Conservation (phyloP, 192 early-diverging fungal genomes). For the Rhizophagus clarus region DNA sequence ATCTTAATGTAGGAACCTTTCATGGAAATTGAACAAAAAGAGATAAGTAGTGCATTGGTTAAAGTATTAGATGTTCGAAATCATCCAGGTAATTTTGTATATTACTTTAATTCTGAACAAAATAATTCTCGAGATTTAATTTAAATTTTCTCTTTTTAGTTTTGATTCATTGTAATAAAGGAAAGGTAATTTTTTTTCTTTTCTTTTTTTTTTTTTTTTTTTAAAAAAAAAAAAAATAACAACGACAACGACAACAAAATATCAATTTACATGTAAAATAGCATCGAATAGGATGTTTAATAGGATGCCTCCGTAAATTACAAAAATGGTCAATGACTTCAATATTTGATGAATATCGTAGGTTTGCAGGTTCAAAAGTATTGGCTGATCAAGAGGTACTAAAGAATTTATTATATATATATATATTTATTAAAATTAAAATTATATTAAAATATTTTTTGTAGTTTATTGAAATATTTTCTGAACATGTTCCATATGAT, state of each 20-base stretch:
- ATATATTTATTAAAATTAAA: neutral
- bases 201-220: too few species aligned
- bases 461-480: constrained; percentile 61
- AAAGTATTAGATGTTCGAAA: constrained; percentile 55
- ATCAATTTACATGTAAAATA: constrained; percentile 31
- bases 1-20: constrained; percentile 57
- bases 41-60: constrained; percentile 54
- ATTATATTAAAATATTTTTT: neutral
- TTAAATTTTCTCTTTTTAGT: constrained; percentile 38
- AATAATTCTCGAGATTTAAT: neutral
- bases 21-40: constrained; percentile 56
- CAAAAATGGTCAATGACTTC: constrained; percentile 96
- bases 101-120: neutral
- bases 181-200: constrained; percentile 63
- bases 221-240: neutral
- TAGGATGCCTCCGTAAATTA: constrained; percentile 91
- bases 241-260: neutral
- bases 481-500: constrained; percentile 50
- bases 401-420: neutral
- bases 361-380: constrained; percentile 90
- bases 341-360: constrained; percentile 96
- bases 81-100: constrained; percentile 45
- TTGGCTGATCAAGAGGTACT: constrained; percentile 92
- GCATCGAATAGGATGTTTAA: constrained; percentile 91
- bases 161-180: constrained; percentile 93